Conservation (phyloP, 2,329 filamentous ascomycete species). For the Incumbomyces delicatus region DNA sequence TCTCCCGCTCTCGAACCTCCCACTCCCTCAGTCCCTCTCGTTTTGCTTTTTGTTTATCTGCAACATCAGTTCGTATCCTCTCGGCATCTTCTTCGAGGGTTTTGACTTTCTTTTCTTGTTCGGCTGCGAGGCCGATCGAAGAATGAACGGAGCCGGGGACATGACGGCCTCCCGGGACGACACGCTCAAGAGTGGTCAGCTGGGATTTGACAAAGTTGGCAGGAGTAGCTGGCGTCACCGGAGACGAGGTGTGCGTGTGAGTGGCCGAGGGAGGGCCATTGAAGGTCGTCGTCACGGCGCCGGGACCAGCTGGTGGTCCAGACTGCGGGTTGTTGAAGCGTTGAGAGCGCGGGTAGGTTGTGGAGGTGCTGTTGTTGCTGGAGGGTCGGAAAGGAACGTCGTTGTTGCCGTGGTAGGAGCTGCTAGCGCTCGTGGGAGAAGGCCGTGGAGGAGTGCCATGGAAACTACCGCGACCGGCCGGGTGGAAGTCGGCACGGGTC, state of each 20-base stretch:
- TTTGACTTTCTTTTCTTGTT: constrained; percentile 34
- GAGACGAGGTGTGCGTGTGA: constrained; percentile 4
- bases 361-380: constrained; percentile 28
- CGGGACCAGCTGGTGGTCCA: background rate
- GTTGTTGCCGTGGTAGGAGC: constrained; percentile 19
- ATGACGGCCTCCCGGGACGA: constrained; percentile 35
- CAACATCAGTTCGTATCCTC: constrained; percentile 34
- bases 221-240: background rate
- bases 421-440: constrained; percentile 21
- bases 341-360: constrained; percentile 30
- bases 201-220: constrained; percentile 20
- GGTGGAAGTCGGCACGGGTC: constrained; percentile 6
- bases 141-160: constrained; percentile 19
- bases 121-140: constrained; percentile 27
- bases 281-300: constrained; percentile 14
- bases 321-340: constrained; percentile 31
- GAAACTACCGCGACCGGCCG: constrained; percentile 1
- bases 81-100: constrained; percentile 37
- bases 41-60: constrained; percentile 35
- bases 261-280: constrained; percentile 12
- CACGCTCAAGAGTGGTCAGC: constrained; percentile 24
- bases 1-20: constrained; percentile 39
- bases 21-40: constrained; percentile 36
- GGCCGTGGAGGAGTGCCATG: constrained; percentile 2
- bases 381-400: constrained; percentile 28